Conservation (phyloP, 495 filamentous ascomycete genomes). For the Chaetomium fimeti region DNA sequence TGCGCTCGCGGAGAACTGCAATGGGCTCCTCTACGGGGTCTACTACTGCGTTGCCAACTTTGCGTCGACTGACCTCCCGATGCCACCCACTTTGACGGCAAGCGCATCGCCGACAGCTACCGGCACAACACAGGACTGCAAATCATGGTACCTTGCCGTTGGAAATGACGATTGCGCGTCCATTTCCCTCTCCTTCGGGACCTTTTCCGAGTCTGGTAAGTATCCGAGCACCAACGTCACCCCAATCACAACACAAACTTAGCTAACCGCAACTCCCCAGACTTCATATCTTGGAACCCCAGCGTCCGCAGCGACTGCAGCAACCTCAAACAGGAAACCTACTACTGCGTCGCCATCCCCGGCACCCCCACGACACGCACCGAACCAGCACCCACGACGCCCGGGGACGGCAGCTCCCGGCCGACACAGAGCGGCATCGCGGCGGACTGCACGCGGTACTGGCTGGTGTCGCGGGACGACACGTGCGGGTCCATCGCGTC, state of each 20-base stretch:
- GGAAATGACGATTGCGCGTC: conserved; percentile 27
- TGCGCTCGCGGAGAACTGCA: conserved; percentile 12
- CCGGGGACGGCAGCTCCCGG: conserved; percentile 2
- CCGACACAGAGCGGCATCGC: conserved; percentile 21
- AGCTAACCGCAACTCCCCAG: not conserved
- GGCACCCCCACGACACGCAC: conserved; percentile 24
- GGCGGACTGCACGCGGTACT: conserved; percentile 24
- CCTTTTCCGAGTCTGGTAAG: conserved; percentile 20
- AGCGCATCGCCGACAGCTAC: conserved; percentile 1
- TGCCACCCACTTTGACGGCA: conserved; percentile 18
- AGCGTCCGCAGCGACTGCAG: conserved; percentile 22
- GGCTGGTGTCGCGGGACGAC: conserved; percentile 19
- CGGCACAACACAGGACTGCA: conserved; percentile 7
- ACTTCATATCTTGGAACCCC: conserved; percentile 32
- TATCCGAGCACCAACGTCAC: too few species aligned
- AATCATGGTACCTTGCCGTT: conserved; percentile 18
- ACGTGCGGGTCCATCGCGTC: conserved; percentile 23
- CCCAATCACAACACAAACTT: too few species aligned
- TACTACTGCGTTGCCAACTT: conserved; percentile 24
- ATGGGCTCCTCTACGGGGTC: not conserved
- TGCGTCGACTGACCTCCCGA: not conserved
- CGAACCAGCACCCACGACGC: not conserved
- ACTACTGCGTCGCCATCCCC: conserved; percentile 35
- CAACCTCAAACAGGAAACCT: conserved; percentile 12
- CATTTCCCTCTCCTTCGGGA: conserved; percentile 28